Percentiles rank a stretch among this genome's conserved stretches.
Conservation (phyloP, 371 early-diverging fungal genomes). For the Syncephalastrum racemosum region DNA sequence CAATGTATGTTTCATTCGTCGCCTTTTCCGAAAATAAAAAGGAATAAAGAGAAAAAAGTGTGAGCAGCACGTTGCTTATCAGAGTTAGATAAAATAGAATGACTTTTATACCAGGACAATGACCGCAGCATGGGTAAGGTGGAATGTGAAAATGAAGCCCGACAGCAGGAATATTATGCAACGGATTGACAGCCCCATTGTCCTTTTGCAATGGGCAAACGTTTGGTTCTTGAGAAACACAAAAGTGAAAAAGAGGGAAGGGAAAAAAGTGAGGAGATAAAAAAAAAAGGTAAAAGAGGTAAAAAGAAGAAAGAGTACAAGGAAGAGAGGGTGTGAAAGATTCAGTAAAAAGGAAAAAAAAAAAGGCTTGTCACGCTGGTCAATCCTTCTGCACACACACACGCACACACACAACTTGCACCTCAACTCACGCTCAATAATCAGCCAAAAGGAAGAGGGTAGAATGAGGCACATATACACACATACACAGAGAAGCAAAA, state of each 20-base stretch:
- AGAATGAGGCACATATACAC: too few relatives aligned
- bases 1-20: slow-evolving; percentile 60
- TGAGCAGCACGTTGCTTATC: background rate
- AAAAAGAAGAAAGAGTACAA: slow-evolving; percentile 9
- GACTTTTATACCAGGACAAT: slow-evolving; percentile 10
- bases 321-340: slow-evolving; percentile 2
- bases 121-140: slow-evolving; percentile 12
- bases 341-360: slow-evolving; percentile 1
- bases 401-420: background rate
- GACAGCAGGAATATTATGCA: slow-evolving; percentile 8
- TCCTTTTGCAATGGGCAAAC: slow-evolving; percentile 3
- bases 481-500: too few relatives aligned
- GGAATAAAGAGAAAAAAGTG: background rate
- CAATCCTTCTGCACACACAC: background rate
- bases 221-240: slow-evolving; percentile 1
- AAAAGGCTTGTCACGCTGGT: slow-evolving; percentile 4
- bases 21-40: slow-evolving; percentile 27
- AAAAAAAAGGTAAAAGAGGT: slow-evolving; percentile 3
- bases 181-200: slow-evolving; percentile 5
- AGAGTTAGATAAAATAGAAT: background rate
- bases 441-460: too few relatives aligned
- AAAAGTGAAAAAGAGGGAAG: slow-evolving; percentile 9
- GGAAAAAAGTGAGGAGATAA: slow-evolving; percentile 1
- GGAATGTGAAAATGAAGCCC: background rate
- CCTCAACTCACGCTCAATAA: too few relatives aligned